Evolutionary conservation across 345 rosid species (phyloP), one percentile per base, ranked within the genome.

Genomic region (Raphanus sativus): DNA sequence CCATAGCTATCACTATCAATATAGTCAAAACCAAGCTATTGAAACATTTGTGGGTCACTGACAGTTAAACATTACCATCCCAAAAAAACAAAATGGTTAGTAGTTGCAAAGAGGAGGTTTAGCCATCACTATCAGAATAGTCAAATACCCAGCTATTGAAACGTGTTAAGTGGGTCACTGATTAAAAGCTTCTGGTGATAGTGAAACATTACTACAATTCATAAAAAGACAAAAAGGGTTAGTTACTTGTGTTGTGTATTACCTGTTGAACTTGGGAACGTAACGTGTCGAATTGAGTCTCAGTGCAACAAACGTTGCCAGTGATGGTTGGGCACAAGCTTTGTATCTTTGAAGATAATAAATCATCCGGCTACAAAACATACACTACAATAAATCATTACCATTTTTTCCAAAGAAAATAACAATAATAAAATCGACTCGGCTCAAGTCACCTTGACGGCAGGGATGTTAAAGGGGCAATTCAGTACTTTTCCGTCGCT

Each of bases 261-360:
- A 74, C 78, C 81, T 91, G 98, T 79, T 92, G 98, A 74, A 92
- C 97, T 86, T 92, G 97, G 11, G 96, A 50, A 77, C 97, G 84
- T 56, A 94, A 74, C 2, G 91, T 90, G 36, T 84, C 89, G 78
- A 94, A 94, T 62, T 94, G 98, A 52, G 81, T 84, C 86, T 87
- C 96, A 25, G 98, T 89, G 83, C 98, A 94, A 74, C 98, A 94
- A 84, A 92, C 91, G 69, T 90, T 88, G 72, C 96, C 98, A 6
- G 92, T 86, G 75, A 94, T 90, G 16, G 98, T 90, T 24, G 98
- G 98, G 80, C 98, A 94, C 81, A 94, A 83, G 81, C 98, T 92
- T 79, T 94, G 98, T 66, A 94, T 86, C 87, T 90, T 90, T 25
- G 93, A 86, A n/a, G 98, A 92, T 30, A 94, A 84, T 83, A 92